These are phyloP conservation scores for Fusarium longipes DNA, from an alignment of 2,329 filamentous ascomycete genomes.

Conservation along the genomic window DNA sequence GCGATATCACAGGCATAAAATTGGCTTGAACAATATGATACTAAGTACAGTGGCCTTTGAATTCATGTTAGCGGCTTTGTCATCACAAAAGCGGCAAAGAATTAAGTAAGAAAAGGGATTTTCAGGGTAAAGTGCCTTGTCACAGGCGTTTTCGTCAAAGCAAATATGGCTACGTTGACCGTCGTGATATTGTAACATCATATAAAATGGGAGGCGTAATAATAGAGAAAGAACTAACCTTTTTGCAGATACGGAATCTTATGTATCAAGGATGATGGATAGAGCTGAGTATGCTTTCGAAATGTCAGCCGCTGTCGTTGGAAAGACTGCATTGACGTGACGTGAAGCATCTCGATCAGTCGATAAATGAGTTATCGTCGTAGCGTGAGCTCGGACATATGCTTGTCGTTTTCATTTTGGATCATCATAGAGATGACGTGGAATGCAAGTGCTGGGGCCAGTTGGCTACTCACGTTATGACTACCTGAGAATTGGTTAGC, in stretches of 20 bases:
- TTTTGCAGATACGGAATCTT: background rate
- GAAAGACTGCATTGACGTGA: constrained; percentile 29
- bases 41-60: too few relatives aligned
- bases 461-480: constrained; percentile 43
- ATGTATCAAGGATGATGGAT: background rate
- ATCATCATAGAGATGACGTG: constrained; percentile 74
- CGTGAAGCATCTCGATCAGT: constrained; percentile 46
- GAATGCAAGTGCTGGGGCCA: constrained; percentile 17
- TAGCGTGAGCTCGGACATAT: constrained; percentile 88
- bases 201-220: constrained; percentile 38
- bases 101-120: background rate
- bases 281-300: constrained; percentile 21
- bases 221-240: constrained; percentile 46
- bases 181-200: constrained; percentile 61
- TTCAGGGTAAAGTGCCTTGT: constrained; percentile 54
- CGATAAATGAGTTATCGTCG: constrained; percentile 55
- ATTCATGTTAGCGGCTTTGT: constrained; percentile 27
- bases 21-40: background rate
- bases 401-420: constrained; percentile 90
- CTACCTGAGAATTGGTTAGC: constrained; percentile 39
- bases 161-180: constrained; percentile 62
- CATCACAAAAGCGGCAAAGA: background rate
- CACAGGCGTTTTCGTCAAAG: constrained; percentile 60
- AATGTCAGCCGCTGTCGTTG: constrained; percentile 42
- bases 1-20: background rate